Percentiles rank a stretch among this genome's conserved stretches.
These are phyloP conservation scores for Metarhizium sp. DNA, from an alignment of 2,329 filamentous ascomycete genomes.

Conservation along the genomic window DNA sequence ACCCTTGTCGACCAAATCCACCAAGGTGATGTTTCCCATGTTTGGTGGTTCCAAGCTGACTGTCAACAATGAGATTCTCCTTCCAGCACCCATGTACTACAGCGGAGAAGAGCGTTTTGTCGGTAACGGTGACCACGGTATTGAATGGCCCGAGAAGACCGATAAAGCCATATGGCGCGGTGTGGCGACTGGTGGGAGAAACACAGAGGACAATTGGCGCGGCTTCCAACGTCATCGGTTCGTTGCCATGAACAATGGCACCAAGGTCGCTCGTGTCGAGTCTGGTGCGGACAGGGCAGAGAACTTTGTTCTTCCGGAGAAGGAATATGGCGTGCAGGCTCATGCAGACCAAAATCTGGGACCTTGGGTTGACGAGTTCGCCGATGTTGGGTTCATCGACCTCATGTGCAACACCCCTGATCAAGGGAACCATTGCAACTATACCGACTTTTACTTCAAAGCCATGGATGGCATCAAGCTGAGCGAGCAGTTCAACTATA, in stretches of 20 bases:
- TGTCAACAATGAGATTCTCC: constrained; percentile 61
- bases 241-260: constrained; percentile 62
- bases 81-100: constrained; percentile 63
- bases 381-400: constrained; percentile 44
- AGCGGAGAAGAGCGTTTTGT: constrained; percentile 52
- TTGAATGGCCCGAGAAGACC: constrained; percentile 47
- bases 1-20: constrained; percentile 46
- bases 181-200: constrained; percentile 55
- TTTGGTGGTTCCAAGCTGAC: constrained; percentile 61
- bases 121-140: constrained; percentile 43
- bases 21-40: constrained; percentile 51
- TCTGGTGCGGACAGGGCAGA: constrained; percentile 27
- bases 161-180: constrained; percentile 53
- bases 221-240: constrained; percentile 70
- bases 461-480: constrained; percentile 31
- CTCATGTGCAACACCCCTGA: constrained; percentile 38
- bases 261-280: constrained; percentile 43
- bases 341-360: constrained; percentile 34
- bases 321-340: constrained; percentile 37
- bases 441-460: constrained; percentile 37
- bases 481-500: constrained; percentile 48
- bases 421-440: constrained; percentile 31
- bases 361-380: constrained; percentile 38
- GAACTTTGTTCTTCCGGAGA: constrained; percentile 45
- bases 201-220: constrained; percentile 54